A percentile compares a stretch with the other conserved stretches of the same genome.
Evolutionary conservation across 345 rosid genomes (phyloP).

Genomic region (Citropsis articulata): DNA sequence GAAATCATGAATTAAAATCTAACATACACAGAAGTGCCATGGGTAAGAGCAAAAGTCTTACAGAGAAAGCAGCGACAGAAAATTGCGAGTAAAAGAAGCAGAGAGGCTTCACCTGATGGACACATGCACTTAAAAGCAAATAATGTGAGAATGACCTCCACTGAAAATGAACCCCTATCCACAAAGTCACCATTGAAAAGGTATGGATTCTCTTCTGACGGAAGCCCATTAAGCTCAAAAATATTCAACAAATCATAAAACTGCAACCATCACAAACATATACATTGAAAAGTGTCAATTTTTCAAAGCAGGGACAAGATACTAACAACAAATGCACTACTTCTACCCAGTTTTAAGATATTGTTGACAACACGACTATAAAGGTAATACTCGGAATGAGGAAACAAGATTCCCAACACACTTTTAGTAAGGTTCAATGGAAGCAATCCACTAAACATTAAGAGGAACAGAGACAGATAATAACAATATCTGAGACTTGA

Average conservation of each 20-base stretch:
- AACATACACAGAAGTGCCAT: not conserved
- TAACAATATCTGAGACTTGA: not conserved
- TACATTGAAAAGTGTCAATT: not conserved
- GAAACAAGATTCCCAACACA: conserved; percentile 2
- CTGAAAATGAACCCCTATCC: conserved; percentile 94
- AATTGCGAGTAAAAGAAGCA: conserved; percentile 3
- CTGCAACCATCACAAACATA: conserved; percentile 46
- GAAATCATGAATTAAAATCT: not conserved
- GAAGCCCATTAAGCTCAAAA: conserved; percentile 94
- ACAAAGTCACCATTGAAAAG: conserved; percentile 98
- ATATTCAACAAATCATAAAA: conserved; percentile 91
- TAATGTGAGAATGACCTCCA: conserved; percentile 89
- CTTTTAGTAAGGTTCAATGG: conserved; percentile 2
- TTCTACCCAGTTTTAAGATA: not conserved
- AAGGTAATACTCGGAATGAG: not conserved
- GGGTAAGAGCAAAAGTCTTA: not conserved
- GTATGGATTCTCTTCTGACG: conserved; percentile 94
- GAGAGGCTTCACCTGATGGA: conserved; percentile 64
- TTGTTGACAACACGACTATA: not conserved
- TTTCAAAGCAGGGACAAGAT: not conserved
- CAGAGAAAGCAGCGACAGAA: not conserved
- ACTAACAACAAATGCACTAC: not conserved
- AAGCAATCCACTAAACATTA: not conserved
- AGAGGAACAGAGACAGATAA: not conserved
- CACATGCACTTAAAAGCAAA: conserved; percentile 95